Evolutionary conservation across 805 yeast genomes (phyloP), one percentile per base, ranked within the genome.

Genomic region (Saturnispora kantuleensis): DNA sequence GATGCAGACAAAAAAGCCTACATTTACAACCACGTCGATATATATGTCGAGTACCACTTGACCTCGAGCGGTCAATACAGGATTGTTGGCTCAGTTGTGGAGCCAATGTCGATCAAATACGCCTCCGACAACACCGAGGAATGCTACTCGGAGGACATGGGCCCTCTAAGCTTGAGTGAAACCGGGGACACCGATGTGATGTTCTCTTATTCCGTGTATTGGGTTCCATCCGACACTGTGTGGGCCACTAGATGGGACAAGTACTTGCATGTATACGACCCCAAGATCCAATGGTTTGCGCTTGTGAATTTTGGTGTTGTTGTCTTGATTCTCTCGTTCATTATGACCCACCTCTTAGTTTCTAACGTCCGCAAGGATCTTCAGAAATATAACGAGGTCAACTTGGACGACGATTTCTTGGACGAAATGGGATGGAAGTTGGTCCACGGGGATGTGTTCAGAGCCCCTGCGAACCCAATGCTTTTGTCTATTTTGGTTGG

Each of bases 161-260:
- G 59, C 1, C 74, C 76, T 5, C 70, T 84, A 30, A 53, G 55
- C 3, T 69, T 86, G 53, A 66, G 65, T 41, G 73, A 72, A 40
- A 73, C 71, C 16, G 59, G 58, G 11, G 78, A 73, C 31, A 73
- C 80, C 5, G 59, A 62, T 1, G 95, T 90, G n/a, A 59, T 70
- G 15, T 93, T 78, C 67, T 76, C 95, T n/a, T 93, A 93, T 64
- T 80, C 93, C 2, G 93, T 90, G 15, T 66, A 60, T 31, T 93
- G 90, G 71, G 61, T 66, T 16, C 74, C 74, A 44, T 81, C 90
- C 8, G 70, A 69, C 5, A 84, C 93, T 2, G 77, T 79, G 4
- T 93, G 97, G 97, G 97, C 97, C 31, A 90, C 97, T 2, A 80
- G 98, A 67, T 93, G 98, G 98, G 98, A 93, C 64, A 86, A 87